Conservation (phyloP, 352 stramenopile species). For the Blastocystis sp. region DNA sequence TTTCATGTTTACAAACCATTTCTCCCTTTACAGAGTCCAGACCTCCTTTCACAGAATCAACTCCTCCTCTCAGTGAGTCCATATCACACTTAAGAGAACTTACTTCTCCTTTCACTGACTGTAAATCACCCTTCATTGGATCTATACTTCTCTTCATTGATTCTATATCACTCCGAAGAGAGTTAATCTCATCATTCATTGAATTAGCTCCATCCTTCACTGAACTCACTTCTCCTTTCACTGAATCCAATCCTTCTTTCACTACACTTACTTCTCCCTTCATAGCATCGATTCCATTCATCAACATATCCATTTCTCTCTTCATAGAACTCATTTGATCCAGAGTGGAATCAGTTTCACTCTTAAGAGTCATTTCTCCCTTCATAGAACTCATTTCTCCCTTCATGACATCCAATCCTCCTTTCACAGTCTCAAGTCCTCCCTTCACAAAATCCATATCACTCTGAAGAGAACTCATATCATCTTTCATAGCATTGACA, state of each 20-base stretch:
- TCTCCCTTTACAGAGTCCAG: not conserved
- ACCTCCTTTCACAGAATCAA: not conserved
- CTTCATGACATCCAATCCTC: not conserved
- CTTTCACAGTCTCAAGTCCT: too few relatives aligned
- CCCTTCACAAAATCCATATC: not conserved
- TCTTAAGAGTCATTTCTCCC: not conserved
- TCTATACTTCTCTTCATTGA: not conserved
- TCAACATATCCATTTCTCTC: not conserved
- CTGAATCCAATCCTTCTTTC: not conserved
- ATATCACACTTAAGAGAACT: not conserved
- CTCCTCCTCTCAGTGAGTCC: too few relatives aligned
- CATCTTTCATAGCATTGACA: not conserved
- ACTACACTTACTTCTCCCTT: not conserved
- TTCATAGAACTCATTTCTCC: not conserved
- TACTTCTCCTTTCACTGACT: not conserved
- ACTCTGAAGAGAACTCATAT: not conserved
- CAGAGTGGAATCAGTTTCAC: too few relatives aligned
- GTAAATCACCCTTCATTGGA: too few relatives aligned
- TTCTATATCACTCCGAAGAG: not conserved
- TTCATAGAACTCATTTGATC: not conserved
- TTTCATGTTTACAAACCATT: not conserved
- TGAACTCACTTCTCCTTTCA: not conserved
- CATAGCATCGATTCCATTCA: not conserved
- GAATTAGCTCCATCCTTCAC: not conserved
- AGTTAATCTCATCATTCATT: not conserved